Base-by-base conservation (phyloP, 768 basidiomycete species). In the Clathrus columnatus region DNA sequence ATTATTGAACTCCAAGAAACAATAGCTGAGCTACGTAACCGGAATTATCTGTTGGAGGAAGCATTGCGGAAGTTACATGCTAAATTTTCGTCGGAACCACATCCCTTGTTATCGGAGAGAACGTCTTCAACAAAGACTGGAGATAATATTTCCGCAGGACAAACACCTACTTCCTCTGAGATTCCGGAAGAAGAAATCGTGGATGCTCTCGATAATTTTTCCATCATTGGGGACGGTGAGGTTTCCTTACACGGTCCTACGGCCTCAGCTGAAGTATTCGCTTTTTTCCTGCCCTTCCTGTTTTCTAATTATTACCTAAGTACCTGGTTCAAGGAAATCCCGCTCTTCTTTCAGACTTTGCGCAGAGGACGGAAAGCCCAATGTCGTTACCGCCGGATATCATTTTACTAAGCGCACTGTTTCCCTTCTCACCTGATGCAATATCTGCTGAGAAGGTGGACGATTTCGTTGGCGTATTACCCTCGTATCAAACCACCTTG, bases 1-100 rank as follows among this genome's bases (percentile, higher is more conserved):
- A 87, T 84, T 0, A 80, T 82, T 60, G 83, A 88, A 56, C 72
- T 88, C 7, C 84, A 88, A 65, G 78, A 79, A 49, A 76, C 77
- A 59, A 81, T 86, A 5, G 84, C 82, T 36, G 62, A 66, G 0
- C 71, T 85, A 44, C 69, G 73, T 44, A 63, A 69, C 5, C 79
- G 83, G n/a, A 79, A 82, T 53, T 78, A 76, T 27, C 75, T 78
- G 44, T 76, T 87, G 0, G 85, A 88, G 65, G 72, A 71, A 17
- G 83, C 78, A 0, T 74, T 87, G 29, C 71, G 72, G 18, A 66
- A 59, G 16, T 63, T 81, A 36, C 83, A 82, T 57, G 67, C 73
- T 11, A 66, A 71, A 5, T 68, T 77, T 8, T 75, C 79, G 0
- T 73, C 74, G 55, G 68, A 75, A 7, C 72, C 75, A 1, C 83